Conservation (phyloP, 2,329 filamentous ascomycete genomes). For the Tolypocladium endophyticum region DNA sequence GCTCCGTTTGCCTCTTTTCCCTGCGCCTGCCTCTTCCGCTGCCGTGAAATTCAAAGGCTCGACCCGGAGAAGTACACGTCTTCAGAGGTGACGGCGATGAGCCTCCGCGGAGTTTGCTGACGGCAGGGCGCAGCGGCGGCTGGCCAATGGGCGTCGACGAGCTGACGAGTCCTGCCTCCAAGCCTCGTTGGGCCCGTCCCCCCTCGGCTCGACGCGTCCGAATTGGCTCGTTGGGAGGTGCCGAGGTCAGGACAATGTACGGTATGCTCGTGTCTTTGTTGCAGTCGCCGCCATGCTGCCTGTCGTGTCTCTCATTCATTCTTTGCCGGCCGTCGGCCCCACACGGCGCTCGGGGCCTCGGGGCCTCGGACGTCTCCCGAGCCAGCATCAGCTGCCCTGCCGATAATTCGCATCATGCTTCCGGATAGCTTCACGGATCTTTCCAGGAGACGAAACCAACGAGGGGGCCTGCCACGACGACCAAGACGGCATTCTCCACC, state of each 20-base stretch:
- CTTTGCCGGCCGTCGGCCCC: background rate
- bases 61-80: too few relatives aligned
- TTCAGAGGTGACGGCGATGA: background rate
- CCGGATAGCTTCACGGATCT: too few relatives aligned
- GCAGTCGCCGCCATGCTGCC: background rate
- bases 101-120: background rate
- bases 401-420: too few relatives aligned
- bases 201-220: background rate
- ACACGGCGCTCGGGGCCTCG: background rate
- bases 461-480: background rate
- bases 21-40: too few relatives aligned
- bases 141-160: constrained; percentile 17
- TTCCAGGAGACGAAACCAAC: background rate
- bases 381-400: background rate
- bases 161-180: constrained; percentile 22
- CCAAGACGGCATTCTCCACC: background rate
- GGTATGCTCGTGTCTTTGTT: too few relatives aligned
- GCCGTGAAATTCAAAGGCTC: too few relatives aligned
- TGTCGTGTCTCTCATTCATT: background rate
- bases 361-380: background rate
- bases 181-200: background rate
- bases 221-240: background rate
- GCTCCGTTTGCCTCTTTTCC: background rate
- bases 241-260: too few relatives aligned
- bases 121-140: background rate